phyloP scores from a whole-genome alignment of 1,139 yeast species.

The Yamadazyma songkhlaensis region DNA sequence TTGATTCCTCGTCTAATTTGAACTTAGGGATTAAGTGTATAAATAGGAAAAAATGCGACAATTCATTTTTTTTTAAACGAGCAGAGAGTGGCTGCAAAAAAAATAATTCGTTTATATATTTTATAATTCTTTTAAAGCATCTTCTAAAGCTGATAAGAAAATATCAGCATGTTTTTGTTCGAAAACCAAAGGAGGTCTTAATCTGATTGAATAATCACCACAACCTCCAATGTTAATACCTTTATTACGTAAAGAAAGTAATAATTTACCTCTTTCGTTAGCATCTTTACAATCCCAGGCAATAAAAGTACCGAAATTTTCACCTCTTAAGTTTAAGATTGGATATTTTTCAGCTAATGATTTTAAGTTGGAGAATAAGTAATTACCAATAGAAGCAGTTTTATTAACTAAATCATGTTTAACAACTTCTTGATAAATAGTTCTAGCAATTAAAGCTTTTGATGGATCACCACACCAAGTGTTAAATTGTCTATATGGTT shows the following conservation, averaged over 20 bases:
- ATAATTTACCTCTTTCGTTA: slow-evolving; percentile 56
- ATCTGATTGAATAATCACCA: slow-evolving; percentile 69
- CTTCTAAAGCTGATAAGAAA: slow-evolving; percentile 46
- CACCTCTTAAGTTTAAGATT: slow-evolving; percentile 65
- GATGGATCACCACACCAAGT: slow-evolving; percentile 93
- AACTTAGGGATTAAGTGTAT: background rate
- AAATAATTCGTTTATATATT: background rate
- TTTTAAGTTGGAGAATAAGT: slow-evolving; percentile 54
- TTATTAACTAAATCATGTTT: slow-evolving; percentile 57
- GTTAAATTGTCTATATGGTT: slow-evolving; percentile 81
- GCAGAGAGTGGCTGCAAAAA: background rate
- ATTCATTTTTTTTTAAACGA: background rate
- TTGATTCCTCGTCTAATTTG: background rate
- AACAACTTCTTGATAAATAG: slow-evolving; percentile 61
- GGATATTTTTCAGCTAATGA: slow-evolving; percentile 53
- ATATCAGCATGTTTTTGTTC: slow-evolving; percentile 76
- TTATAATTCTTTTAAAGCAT: slow-evolving; percentile 10
- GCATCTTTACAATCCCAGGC: slow-evolving; percentile 68
- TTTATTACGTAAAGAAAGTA: slow-evolving; percentile 50
- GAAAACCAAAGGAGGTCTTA: slow-evolving; percentile 74
- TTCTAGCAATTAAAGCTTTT: slow-evolving; percentile 67
- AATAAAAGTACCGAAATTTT: slow-evolving; percentile 71
- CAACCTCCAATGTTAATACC: slow-evolving; percentile 85
- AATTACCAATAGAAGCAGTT: slow-evolving; percentile 61
- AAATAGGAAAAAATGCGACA: background rate